Evolutionary conservation across 1,284 basidiomycete species (phyloP), one percentile per base, ranked within the genome.

Genomic region (Moesziomyces aphidis): DNA sequence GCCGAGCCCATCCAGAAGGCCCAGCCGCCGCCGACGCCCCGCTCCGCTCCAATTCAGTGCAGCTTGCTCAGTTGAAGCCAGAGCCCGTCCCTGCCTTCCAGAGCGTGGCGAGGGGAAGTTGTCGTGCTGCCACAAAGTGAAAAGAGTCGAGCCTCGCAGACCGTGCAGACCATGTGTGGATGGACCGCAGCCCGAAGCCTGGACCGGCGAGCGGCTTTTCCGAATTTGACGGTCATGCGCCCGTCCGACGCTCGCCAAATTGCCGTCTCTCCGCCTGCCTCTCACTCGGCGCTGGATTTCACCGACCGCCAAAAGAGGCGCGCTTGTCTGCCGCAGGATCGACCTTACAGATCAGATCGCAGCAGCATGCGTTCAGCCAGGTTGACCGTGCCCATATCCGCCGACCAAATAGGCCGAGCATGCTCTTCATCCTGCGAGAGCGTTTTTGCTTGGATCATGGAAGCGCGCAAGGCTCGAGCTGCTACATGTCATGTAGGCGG

Each of bases 201-300:
- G 39, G 39, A 42, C 39, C 39, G 19, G 39, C 39, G 15, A 34
- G 44, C 62, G 56, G 62, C 48, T 52, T 55, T 59, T 51, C 28
- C 56, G 56, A 65, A 43, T 56, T 65, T 65, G 56, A 59, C 62
- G 56, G 56, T 65, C 51, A 50, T 53, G 50, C 61, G 50, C 42
- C 34, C 45, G 39, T 19, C 39, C 31, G 31, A 42, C 11, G 39
- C 15, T 19, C 19, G 39, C 39, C 4, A 17, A 19, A 42, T 42
- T 17, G 15, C 39, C 39, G 39, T 19, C 17, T 17, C 17, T 15
- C 8, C 10, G 31, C 31, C 31, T 34, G 31, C 31, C 31, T 34
- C 31, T 42, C 19, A 19, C 39, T 42, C 39, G 39, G 39, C 39
- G 39, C 39, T 42, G 39, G 17, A 42, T 19, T n/a, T 24, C n/a